Base-by-base conservation (phyloP, 2,329 filamentous ascomycete genomes). In the Talaromyces sp. region DNA sequence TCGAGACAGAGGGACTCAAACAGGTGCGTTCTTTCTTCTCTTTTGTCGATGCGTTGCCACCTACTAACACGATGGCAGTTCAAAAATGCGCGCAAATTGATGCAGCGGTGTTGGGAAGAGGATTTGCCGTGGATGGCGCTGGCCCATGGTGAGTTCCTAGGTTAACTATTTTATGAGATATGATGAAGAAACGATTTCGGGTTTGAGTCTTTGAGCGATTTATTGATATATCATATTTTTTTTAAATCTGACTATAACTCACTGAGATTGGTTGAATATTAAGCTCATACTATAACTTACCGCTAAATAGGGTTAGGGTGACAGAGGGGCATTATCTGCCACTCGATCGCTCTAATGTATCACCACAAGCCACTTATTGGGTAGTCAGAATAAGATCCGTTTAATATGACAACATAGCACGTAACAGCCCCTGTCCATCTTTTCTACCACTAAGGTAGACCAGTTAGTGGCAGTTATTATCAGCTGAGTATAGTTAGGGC, bases 1-100 rank as follows among this genome's bases (percentile, higher is more conserved):
- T 92, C 1, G 90, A 94, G 77, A 86, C 84, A 5, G 88, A 89
- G 68, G 91, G 91, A 4, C 88, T 94, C 86, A 89, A 86, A 67
- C 90, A 94, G 82, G 90, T 90, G 70, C 76, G 82, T 70, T 16
- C 7, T 14, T 1, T 22, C 7, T 19, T 45, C 35, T 3, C n/a
- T 3, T 2, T 43, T 16, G n/a, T 31, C 13, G 4, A 35, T 19
- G 24, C 14, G 3, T 14, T 45, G 11, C 41, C 13, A 11, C 61
- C 31, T 13, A 54, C 22, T 62, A 14, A 43, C 13, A 16, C 41
- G 31, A 62, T 24, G 61, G 47, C 62, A 80, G 78, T 78, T 80
- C 41, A 75, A 78, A 67, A 74, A 76, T 66, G 78, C 78, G 37
- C 76, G 78, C 24, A 73, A 72, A 39, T 66, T 80, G 50, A 78